These are phyloP conservation scores for Pseudocercospora pini-densiflorae DNA, from an alignment of 2,329 filamentous ascomycete genomes.

Conservation along the genomic window DNA sequence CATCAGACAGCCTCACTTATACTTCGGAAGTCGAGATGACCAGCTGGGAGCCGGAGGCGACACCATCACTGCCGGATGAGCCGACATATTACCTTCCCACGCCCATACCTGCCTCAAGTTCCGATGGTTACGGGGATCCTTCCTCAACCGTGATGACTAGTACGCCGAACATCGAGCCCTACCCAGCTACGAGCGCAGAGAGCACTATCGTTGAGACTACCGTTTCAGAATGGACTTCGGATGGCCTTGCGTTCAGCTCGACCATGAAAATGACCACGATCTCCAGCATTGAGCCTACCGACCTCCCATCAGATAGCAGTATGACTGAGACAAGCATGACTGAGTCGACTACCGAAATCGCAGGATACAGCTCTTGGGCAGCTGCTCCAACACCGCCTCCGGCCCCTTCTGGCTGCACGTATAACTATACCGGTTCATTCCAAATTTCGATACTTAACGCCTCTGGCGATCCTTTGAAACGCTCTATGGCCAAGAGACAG, in stretches of 20 bases:
- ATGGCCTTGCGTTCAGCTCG: slow-evolving; percentile 13
- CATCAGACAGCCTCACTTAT: slow-evolving; percentile 7
- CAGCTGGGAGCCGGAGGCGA: background rate
- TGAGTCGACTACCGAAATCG: background rate
- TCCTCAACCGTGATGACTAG: background rate
- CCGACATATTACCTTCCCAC: background rate
- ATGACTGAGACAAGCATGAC: background rate
- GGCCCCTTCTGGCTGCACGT: background rate
- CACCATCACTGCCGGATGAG: background rate
- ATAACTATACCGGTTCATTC: background rate
- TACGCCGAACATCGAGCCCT: background rate
- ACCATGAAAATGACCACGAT: slow-evolving; percentile 1
- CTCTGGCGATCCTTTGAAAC: background rate
- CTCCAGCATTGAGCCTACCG: background rate
- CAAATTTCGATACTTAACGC: background rate
- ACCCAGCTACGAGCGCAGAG: slow-evolving; percentile 1
- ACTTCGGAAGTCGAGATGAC: slow-evolving; percentile 7
- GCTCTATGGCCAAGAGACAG: background rate
- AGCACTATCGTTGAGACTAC: background rate
- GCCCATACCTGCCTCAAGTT: background rate
- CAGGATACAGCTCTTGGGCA: background rate
- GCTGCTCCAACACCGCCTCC: background rate
- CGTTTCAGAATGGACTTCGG: slow-evolving; percentile 9
- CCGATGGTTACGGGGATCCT: background rate
- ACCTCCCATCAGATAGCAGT: too few species aligned